Conservation (phyloP, 2,329 filamentous ascomycete species). For the Podosphaera fusca region DNA sequence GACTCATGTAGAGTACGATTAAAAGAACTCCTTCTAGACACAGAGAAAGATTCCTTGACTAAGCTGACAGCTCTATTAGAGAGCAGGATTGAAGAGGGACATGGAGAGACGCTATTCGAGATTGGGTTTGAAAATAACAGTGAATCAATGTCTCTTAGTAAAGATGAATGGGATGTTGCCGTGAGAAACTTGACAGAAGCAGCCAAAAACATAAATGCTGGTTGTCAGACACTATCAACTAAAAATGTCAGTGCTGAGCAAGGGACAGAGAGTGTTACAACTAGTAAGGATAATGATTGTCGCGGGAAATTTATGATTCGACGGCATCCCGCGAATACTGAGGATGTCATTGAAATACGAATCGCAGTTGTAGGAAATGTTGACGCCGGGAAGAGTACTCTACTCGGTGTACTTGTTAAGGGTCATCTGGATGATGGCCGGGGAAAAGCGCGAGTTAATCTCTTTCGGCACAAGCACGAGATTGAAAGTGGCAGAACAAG, state of each 20-base stretch:
- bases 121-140: slow-evolving; percentile 78
- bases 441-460: slow-evolving; percentile 78
- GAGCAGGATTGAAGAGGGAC: slow-evolving; percentile 53
- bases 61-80: slow-evolving; percentile 43
- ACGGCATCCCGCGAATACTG: slow-evolving; percentile 45
- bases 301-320: slow-evolving; percentile 76
- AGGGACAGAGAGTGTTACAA: slow-evolving; percentile 26
- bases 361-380: slow-evolving; percentile 97
- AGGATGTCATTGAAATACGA: slow-evolving; percentile 82
- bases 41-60: slow-evolving; percentile 34
- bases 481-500: slow-evolving; percentile 88
- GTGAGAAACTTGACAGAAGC: slow-evolving; percentile 41
- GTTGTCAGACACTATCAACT: slow-evolving; percentile 69
- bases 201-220: slow-evolving; percentile 40
- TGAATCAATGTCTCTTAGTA: slow-evolving; percentile 56
- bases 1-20: slow-evolving; percentile 41
- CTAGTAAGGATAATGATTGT: slow-evolving; percentile 45
- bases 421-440: slow-evolving; percentile 85
- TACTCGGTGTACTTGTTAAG: slow-evolving; percentile 88
- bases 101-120: slow-evolving; percentile 79
- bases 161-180: slow-evolving; percentile 53
- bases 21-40: slow-evolving; percentile 50
- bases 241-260: slow-evolving; percentile 66
- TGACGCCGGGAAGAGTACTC: slow-evolving; percentile 89
- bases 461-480: slow-evolving; percentile 96